A percentile compares a stretch with the other conserved stretches of the same genome.
Conservation (phyloP, 2,329 filamentous ascomycete genomes). For the Alternaria hordeiaustralica region DNA sequence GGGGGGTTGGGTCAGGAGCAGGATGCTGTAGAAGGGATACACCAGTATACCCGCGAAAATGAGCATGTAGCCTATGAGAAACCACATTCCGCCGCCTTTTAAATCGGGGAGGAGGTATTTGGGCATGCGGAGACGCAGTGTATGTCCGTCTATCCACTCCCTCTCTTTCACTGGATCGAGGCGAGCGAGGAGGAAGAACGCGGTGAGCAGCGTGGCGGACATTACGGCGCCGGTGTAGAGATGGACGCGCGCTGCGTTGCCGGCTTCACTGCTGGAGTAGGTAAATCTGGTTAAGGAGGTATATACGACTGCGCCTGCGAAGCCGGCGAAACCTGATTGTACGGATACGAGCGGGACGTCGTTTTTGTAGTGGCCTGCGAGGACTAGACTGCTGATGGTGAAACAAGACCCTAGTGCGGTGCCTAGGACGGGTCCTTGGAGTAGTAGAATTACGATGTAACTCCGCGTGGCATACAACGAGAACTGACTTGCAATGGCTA, state of each 20-base stretch:
- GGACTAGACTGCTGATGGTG: conserved; percentile 14
- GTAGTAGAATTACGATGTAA: neutral
- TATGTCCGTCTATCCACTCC: neutral
- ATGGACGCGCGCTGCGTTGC: neutral
- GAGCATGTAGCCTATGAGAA: neutral
- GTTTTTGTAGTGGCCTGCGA: conserved; percentile 30
- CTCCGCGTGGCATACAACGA: neutral
- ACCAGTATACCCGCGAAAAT: neutral
- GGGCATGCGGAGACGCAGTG: neutral
- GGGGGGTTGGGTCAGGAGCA: neutral
- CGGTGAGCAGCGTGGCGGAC: conserved; percentile 7
- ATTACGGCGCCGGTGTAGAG: conserved; percentile 3
- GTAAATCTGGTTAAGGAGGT: conserved; percentile 5
- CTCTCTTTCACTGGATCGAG: neutral
- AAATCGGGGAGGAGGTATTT: neutral
- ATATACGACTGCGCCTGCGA: conserved; percentile 25
- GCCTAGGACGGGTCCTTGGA: conserved; percentile 25
- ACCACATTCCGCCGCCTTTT: neutral
- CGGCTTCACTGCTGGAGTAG: neutral
- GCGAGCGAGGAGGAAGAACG: conserved; percentile 9
- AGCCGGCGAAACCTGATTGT: conserved; percentile 29
- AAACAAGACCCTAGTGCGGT: conserved; percentile 22
- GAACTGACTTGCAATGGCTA: neutral
- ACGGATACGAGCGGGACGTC: conserved; percentile 44
- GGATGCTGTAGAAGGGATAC: neutral